A percentile compares a stretch with the other conserved stretches of the same genome.
Conservation (phyloP, 2,329 filamentous ascomycete species). For the Exophiala calicioides region DNA sequence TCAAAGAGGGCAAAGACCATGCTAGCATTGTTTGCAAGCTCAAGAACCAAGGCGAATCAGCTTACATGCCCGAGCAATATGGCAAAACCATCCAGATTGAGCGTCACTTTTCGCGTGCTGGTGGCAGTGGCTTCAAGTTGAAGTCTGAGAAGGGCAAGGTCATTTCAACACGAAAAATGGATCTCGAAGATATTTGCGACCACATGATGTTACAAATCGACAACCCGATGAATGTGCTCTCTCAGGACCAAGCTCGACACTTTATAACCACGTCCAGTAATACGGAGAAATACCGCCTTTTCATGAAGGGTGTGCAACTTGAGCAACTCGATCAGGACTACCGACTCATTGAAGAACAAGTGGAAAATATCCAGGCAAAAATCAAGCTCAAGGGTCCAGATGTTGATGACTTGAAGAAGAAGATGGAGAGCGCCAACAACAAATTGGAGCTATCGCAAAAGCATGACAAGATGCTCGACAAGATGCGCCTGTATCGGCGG, state of each 20-base stretch:
- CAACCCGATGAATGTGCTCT: slow-evolving; percentile 93
- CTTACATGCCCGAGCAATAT: slow-evolving; percentile 79
- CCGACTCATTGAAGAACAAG: slow-evolving; percentile 73
- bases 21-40: slow-evolving; percentile 76
- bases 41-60: slow-evolving; percentile 84
- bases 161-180: slow-evolving; percentile 73
- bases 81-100: slow-evolving; percentile 88
- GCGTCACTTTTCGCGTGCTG: slow-evolving; percentile 73
- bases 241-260: slow-evolving; percentile 90
- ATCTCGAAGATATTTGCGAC: slow-evolving; percentile 90
- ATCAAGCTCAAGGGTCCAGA: slow-evolving; percentile 63
- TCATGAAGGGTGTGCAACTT: slow-evolving; percentile 89
- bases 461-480: slow-evolving; percentile 64
- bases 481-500: slow-evolving; percentile 59
- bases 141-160: slow-evolving; percentile 72
- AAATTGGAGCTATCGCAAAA: slow-evolving; percentile 67
- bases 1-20: slow-evolving; percentile 82
- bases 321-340: slow-evolving; percentile 93
- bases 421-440: slow-evolving; percentile 62
- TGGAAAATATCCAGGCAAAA: slow-evolving; percentile 70
- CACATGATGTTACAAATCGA: slow-evolving; percentile 93
- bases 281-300: slow-evolving; percentile 91
- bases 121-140: slow-evolving; percentile 74
- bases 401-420: slow-evolving; percentile 60
- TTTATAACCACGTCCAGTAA: slow-evolving; percentile 86